Evolutionary conservation across 2,329 filamentous ascomycete species (phyloP).

Genomic region (Xylariaceae sp.): DNA sequence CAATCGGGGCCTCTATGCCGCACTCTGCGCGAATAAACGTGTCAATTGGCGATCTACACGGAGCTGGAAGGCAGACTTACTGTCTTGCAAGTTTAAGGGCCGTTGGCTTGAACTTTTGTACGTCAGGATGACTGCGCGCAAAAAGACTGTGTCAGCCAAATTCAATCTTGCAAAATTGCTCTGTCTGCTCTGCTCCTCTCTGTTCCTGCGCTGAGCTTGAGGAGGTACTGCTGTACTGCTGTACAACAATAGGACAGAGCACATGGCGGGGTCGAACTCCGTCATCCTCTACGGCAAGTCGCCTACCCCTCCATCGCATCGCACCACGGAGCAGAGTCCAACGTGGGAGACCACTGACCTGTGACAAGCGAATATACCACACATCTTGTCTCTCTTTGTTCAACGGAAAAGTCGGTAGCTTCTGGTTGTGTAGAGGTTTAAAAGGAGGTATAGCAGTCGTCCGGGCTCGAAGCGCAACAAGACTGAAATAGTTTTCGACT

Average conservation of each 20-base stretch:
- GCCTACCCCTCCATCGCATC: neutral
- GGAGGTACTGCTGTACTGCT: too few species aligned
- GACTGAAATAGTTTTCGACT: neutral
- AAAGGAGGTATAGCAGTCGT: neutral
- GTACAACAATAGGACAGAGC: too few species aligned
- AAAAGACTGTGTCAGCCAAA: slow-evolving; percentile 10
- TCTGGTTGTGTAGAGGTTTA: neutral
- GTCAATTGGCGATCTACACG: slow-evolving; percentile 34
- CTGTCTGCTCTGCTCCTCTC: too few species aligned
- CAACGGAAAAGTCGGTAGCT: neutral
- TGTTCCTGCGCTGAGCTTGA: too few species aligned
- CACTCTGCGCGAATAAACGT: slow-evolving; percentile 55
- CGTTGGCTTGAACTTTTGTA: slow-evolving; percentile 92
- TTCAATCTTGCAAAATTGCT: slow-evolving; percentile 3
- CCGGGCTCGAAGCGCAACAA: neutral
- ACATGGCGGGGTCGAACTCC: too few species aligned
- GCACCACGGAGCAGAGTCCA: slow-evolving; percentile 2
- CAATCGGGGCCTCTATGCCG: slow-evolving; percentile 97
- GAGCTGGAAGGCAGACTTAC: slow-evolving; percentile 49
- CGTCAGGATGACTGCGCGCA: slow-evolving; percentile 71
- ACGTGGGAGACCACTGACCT: slow-evolving; percentile 51
- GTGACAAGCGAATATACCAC: slow-evolving; percentile 96
- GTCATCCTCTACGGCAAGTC: too few species aligned
- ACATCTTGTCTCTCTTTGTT: slow-evolving; percentile 57
- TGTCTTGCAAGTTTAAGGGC: slow-evolving; percentile 91